These are phyloP conservation scores for Eucalyptus marginata DNA, from an alignment of 345 rosid species.

Conservation along the genomic window DNA sequence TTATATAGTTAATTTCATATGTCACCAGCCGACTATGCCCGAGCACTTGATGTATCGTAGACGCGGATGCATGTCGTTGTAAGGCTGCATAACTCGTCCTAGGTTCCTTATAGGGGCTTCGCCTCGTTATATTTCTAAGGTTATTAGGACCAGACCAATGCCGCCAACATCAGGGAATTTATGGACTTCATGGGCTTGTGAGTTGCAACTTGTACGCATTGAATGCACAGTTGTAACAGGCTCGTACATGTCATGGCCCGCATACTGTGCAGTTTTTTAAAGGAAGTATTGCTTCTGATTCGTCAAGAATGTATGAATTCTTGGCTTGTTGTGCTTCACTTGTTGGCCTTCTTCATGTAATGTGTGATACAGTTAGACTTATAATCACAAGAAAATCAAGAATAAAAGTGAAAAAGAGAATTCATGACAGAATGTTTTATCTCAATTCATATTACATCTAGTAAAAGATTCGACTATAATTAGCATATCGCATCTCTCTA, in stretches of 20 bases:
- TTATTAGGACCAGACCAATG: neutral
- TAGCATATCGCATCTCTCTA: neutral
- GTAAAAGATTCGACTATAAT: neutral
- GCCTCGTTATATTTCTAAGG: neutral
- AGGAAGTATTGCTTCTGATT: neutral
- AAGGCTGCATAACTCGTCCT: neutral
- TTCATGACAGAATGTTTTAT: neutral
- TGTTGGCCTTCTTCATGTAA: neutral
- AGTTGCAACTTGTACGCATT: neutral
- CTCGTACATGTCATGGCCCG: neutral
- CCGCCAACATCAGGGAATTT: neutral
- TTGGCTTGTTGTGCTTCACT: neutral
- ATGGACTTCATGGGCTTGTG: neutral
- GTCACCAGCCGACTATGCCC: neutral
- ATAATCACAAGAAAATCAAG: neutral
- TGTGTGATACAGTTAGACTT: neutral
- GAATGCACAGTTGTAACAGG: neutral
- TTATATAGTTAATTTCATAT: neutral
- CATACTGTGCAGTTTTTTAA: neutral
- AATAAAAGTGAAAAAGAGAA: neutral
- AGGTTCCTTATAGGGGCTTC: neutral
- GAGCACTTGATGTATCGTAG: neutral
- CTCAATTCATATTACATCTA: neutral
- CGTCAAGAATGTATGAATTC: neutral
- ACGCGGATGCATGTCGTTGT: neutral